Evolutionary conservation across 345 rosid genomes (phyloP).

Genomic region (Pistacia atlantica): DNA sequence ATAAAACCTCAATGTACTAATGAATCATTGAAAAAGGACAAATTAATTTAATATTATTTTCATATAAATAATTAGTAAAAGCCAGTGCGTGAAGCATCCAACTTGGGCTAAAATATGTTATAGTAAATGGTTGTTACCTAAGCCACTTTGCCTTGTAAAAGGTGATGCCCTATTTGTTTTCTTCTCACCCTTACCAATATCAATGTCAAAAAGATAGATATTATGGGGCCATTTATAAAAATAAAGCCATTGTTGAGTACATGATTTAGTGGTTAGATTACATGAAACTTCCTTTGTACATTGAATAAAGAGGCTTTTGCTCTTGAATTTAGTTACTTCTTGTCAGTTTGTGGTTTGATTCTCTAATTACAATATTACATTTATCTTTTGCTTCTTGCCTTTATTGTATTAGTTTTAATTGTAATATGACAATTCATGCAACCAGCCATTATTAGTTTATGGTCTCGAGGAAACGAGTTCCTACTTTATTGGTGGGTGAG

Average conservation of each 20-base stretch:
- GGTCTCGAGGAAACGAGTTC: background rate
- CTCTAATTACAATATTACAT: too few relatives aligned
- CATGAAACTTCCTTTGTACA: background rate
- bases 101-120: background rate
- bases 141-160: slow-evolving; percentile 30
- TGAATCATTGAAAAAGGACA: background rate
- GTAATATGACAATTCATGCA: too few relatives aligned
- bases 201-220: background rate
- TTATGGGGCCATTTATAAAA: background rate
- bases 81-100: slow-evolving; percentile 6
- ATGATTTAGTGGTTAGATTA: slow-evolving; percentile 1
- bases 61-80: background rate
- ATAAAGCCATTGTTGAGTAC: background rate
- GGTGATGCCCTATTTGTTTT: slow-evolving; percentile 10
- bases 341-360: background rate
- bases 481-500: slow-evolving; percentile 9
- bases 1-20: background rate
- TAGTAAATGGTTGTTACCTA: slow-evolving; percentile 7
- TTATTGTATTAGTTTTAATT: too few relatives aligned
- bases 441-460: background rate
- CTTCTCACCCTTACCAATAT: background rate
- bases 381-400: background rate
- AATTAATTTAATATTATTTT: background rate
- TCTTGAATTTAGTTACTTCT: background rate
- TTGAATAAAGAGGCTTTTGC: background rate